Base-by-base conservation (phyloP, 2,329 filamentous ascomycete species). In the Colletotrichum filicis region DNA sequence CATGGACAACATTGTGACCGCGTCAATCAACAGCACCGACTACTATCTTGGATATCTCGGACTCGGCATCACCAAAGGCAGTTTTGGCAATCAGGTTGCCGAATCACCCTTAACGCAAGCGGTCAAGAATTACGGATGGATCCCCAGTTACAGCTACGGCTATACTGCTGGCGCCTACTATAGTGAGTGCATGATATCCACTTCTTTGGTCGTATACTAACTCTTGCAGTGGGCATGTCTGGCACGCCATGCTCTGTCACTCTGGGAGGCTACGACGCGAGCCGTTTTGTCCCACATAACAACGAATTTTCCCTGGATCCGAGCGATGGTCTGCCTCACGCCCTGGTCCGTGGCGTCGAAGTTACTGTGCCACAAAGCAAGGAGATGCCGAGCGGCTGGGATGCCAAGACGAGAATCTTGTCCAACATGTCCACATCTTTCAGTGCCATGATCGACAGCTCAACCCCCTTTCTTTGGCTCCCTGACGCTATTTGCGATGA, bases 91-190 rank as follows among this genome's bases (percentile, higher is more conserved):
- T 72, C 83, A 83, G 78, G 79, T 88, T 70, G 83, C 88, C 79
- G 82, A 88, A 76, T 83, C 88, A 77, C 82, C 89, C 70, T 78
- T 92, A 78, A 82, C 88, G 76, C 81, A 91, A 78, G 82, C 92
- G 64, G 88, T 93, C 56, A 88, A 91, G 78, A 81, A 86, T 12
- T 85, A 88, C 69, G 88, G 88, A 9, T 84, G 83, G 70, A 93
- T 95, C 60, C 91, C 92, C 1, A 94, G 93, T 79, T 86, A 94
- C 74, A 93, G 92, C 55, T 95, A 93, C 79, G 92, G 92, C 64
- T 95, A 92, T 79, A 95, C 93, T 4, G 93, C 93, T 53, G 93
- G 93, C 19, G 92, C 92, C n/a, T 88, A 88, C 74, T 95, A 95
- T 78, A 87, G 91, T 92, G 83, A 80, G 88, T 81, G 14, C 8